These are phyloP conservation scores for Achaetomiella virescens DNA, from an alignment of 495 filamentous ascomycete genomes.

Conservation along the genomic window DNA sequence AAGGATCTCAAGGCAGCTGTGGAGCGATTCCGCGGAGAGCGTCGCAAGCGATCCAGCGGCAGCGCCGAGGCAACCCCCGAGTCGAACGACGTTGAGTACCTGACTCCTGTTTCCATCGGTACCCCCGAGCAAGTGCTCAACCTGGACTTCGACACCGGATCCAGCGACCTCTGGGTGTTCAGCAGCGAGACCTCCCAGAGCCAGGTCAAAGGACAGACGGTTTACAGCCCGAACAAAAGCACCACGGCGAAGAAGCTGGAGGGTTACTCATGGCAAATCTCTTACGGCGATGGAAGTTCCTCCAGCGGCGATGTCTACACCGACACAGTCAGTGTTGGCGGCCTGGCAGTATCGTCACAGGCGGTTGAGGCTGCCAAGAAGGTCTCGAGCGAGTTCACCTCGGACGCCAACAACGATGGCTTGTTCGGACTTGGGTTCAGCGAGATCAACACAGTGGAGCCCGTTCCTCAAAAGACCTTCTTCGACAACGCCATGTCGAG, in stretches of 20 bases:
- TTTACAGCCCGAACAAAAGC: constrained; percentile 52
- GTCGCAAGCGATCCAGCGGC: constrained; percentile 19
- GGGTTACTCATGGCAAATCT: constrained; percentile 58
- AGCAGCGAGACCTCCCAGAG: constrained; percentile 22
- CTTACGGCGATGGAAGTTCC: constrained; percentile 65
- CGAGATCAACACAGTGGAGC: constrained; percentile 62
- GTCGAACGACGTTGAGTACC: constrained; percentile 55
- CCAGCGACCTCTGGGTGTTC: constrained; percentile 62
- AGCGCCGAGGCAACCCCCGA: constrained; percentile 49
- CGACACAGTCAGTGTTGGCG: constrained; percentile 63
- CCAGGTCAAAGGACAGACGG: constrained; percentile 43
- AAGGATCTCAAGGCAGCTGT: constrained; percentile 12
- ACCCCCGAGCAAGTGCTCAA: constrained; percentile 50
- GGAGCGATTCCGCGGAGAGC: not conserved
- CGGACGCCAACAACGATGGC: constrained; percentile 58
- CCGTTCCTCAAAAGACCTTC: constrained; percentile 59
- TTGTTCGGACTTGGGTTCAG: constrained; percentile 68
- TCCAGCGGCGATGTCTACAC: constrained; percentile 62
- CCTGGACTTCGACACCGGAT: constrained; percentile 71
- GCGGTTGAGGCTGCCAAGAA: constrained; percentile 61
- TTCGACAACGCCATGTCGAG: constrained; percentile 59
- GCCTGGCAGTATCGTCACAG: constrained; percentile 54
- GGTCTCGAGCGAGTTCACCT: constrained; percentile 55
- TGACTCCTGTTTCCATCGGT: constrained; percentile 62
- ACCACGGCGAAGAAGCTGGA: constrained; percentile 43